Evolutionary conservation across 1,284 basidiomycete genomes (phyloP), one percentile per base, ranked within the genome.

Genomic region (Cutaneotrichosporon sp.): DNA sequence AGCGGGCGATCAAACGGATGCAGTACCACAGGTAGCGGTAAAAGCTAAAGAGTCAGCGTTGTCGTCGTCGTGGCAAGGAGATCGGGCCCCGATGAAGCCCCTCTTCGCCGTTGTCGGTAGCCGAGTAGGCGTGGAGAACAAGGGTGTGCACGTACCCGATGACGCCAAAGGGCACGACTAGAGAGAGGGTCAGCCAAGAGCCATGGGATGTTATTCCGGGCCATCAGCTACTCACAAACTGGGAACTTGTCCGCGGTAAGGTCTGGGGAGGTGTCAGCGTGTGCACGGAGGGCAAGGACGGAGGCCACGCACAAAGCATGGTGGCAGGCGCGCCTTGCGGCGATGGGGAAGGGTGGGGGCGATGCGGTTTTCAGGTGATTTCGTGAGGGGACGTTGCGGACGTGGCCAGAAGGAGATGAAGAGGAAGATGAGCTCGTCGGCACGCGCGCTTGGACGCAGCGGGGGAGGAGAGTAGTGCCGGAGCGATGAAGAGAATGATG

Each of bases 21-120:
- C 88, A 77, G 79, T 89, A 94, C 91, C 91, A 93, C 58, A 93
- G 83, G 82, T 94, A 94, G 56, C 91, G 90, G 81, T 91, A 93
- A 76, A 79, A 78, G 10, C 75, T 75, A 66, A n/a, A 33, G 20
- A 24, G 42, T 59, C 46, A 65, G 59, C 8, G 25, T 38, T 34
- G 20, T 9, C 10, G 16, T 52, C 52, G 11, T 33, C 13, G 24
- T 22, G 6, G 22, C 34, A 34, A 16, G 36, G n/a, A n/a, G 13
- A 24, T 20, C 18, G 20, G 13, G 36, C 13, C 7, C 13, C 11
- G 34, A 6, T n/a, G n/a, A n/a, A 29, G 29, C 29, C 29, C 5
- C 29, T 9, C 5, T 29, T 29, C n/a, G n/a, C n/a, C n/a, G 18
- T 16, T n/a, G 20, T 27, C 14, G 6, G 24, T 4, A 24, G 18